phyloP scores from a whole-genome alignment of 805 yeast genomes.

The Ogataea dorogensis region DNA sequence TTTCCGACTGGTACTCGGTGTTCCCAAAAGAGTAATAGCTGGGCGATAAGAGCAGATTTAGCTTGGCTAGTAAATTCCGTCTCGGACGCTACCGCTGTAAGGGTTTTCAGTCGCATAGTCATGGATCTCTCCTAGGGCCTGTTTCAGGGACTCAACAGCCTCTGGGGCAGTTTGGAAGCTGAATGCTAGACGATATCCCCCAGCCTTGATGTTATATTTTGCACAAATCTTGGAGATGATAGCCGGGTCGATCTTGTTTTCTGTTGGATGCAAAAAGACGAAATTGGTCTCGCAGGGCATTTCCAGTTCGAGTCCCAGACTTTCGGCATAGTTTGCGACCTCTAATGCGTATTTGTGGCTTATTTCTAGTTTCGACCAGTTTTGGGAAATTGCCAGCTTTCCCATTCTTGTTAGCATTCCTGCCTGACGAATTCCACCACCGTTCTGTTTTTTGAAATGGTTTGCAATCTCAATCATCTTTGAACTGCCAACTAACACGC shows the following conservation, averaged over 20 bases:
- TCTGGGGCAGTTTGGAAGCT: constrained; percentile 64
- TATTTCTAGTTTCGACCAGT: constrained; percentile 52
- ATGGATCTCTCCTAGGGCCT: constrained; percentile 55
- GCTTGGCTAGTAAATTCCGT: constrained; percentile 5
- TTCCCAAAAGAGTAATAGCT: constrained; percentile 9
- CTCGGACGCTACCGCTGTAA: constrained; percentile 21
- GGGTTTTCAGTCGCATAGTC: constrained; percentile 56
- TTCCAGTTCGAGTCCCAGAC: constrained; percentile 55
- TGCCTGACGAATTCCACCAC: constrained; percentile 90
- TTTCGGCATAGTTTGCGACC: constrained; percentile 49
- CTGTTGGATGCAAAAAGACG: constrained; percentile 65
- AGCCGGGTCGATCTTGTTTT: constrained; percentile 52
- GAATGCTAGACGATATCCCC: constrained; percentile 78
- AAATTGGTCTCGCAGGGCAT: constrained; percentile 84
- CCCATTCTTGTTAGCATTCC: constrained; percentile 86
- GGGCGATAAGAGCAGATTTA: constrained; percentile 3
- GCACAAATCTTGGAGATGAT: constrained; percentile 40
- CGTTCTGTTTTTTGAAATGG: constrained; percentile 87
- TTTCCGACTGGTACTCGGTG: constrained; percentile 12
- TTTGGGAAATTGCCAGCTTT: constrained; percentile 68
- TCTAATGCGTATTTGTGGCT: constrained; percentile 54
- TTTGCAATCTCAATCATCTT: constrained; percentile 65
- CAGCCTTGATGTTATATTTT: constrained; percentile 59
- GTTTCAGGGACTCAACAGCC: constrained; percentile 55
- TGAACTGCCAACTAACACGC: constrained; percentile 70